Conservation (phyloP, 2,329 filamentous ascomycete species). For the Phyllosticta paracitricarpa region DNA sequence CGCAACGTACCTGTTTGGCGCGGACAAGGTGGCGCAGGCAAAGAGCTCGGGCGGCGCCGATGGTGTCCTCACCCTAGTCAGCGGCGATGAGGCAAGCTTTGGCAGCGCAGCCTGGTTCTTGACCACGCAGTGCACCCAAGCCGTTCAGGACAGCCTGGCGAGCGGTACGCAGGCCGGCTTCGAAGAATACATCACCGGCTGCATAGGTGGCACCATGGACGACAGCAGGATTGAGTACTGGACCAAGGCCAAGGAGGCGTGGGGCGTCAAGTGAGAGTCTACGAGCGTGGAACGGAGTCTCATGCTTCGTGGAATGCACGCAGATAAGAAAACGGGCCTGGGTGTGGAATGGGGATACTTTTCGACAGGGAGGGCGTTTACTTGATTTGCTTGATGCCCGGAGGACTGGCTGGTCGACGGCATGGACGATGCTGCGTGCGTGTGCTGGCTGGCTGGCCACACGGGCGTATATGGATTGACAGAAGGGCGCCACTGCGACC, state of each 20-base stretch:
- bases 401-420: background rate
- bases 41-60: slow-evolving; percentile 26
- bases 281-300: background rate
- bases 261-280: slow-evolving; percentile 1
- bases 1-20: slow-evolving; percentile 36
- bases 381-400: background rate
- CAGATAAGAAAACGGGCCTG: background rate
- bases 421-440: background rate
- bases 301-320: background rate
- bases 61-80: slow-evolving; percentile 43
- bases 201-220: slow-evolving; percentile 8
- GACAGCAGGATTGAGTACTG: slow-evolving; percentile 4
- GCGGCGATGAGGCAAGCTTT: slow-evolving; percentile 43
- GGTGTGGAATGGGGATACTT: background rate
- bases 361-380: background rate
- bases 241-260: slow-evolving; percentile 5
- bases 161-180: slow-evolving; percentile 42
- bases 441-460: background rate
- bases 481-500: background rate
- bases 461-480: background rate
- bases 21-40: slow-evolving; percentile 21
- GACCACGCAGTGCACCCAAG: slow-evolving; percentile 40
- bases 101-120: slow-evolving; percentile 54
- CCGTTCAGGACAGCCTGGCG: slow-evolving; percentile 36
- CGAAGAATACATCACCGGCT: slow-evolving; percentile 38